A percentile compares a stretch with the other conserved stretches of the same genome.
Evolutionary conservation across 768 basidiomycete species (phyloP).

Genomic region (Crassisporium funariophilum): DNA sequence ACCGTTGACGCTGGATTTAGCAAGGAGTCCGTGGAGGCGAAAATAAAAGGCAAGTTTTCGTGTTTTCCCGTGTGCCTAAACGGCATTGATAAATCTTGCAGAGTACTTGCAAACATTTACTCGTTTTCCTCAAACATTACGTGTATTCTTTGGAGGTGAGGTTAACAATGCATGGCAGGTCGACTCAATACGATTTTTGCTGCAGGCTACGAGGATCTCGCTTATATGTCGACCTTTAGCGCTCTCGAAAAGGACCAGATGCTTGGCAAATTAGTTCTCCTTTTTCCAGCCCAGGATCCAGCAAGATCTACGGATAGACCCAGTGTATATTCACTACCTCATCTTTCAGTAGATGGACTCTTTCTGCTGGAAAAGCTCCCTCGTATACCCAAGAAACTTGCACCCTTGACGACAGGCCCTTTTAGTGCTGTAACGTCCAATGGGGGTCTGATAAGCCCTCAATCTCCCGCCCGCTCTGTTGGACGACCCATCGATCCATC

Average conservation of each 20-base stretch:
- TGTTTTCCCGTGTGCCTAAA: neutral
- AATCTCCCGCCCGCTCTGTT: slow-evolving; percentile 53
- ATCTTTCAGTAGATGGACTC: slow-evolving; percentile 52
- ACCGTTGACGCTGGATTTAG: slow-evolving; percentile 69
- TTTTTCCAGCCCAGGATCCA: slow-evolving; percentile 50
- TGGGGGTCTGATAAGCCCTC: slow-evolving; percentile 68
- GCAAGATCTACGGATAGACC: slow-evolving; percentile 36
- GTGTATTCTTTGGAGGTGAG: slow-evolving; percentile 71
- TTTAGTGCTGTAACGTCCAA: slow-evolving; percentile 48
- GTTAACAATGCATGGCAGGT: neutral
- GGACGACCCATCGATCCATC: slow-evolving; percentile 60
- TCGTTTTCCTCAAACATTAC: slow-evolving; percentile 73
- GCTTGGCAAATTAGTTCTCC: slow-evolving; percentile 63
- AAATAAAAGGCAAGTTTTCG: slow-evolving; percentile 63
- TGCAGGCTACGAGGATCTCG: slow-evolving; percentile 57
- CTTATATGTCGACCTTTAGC: slow-evolving; percentile 59
- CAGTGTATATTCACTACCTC: slow-evolving; percentile 52
- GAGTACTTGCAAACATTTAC: slow-evolving; percentile 73
- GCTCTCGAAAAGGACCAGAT: slow-evolving; percentile 62
- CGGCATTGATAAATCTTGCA: slow-evolving; percentile 24
- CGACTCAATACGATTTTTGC: slow-evolving; percentile 3
- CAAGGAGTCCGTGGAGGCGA: slow-evolving; percentile 62
- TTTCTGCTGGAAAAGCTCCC: slow-evolving; percentile 45
- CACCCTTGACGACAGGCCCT: slow-evolving; percentile 48
- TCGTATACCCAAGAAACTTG: slow-evolving; percentile 40